A percentile compares a stretch with the other conserved stretches of the same genome.
These are phyloP conservation scores for Ogataea trehalophila DNA, from an alignment of 805 yeast genomes.

Conservation along the genomic window DNA sequence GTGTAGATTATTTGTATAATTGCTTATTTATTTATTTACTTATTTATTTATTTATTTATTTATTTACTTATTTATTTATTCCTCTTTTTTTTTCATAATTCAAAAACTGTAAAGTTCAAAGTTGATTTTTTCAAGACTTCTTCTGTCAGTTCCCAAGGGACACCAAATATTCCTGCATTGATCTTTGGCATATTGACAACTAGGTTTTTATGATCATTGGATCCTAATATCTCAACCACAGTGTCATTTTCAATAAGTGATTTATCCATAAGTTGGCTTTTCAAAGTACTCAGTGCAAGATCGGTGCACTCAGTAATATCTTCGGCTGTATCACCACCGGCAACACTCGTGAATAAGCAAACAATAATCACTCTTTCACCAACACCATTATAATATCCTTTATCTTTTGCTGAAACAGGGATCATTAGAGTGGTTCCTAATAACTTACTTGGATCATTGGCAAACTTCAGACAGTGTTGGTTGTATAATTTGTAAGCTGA, in stretches of 20 bases:
- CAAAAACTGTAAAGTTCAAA: constrained; percentile 43
- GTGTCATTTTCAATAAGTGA: constrained; percentile 3
- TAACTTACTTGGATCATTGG: constrained; percentile 26
- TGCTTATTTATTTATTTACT: background rate
- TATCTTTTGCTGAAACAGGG: constrained; percentile 29
- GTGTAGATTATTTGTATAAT: background rate
- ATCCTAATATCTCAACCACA: background rate
- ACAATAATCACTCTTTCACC: constrained; percentile 38
- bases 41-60: background rate
- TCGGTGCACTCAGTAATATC: constrained; percentile 50
- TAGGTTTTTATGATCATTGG: background rate
- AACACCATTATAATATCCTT: constrained; percentile 25
- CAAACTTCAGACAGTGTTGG: constrained; percentile 33
- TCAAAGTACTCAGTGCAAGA: constrained; percentile 44
- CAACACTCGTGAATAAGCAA: constrained; percentile 68
- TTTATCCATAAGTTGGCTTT: constrained; percentile 30
- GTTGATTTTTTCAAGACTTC: constrained; percentile 34
- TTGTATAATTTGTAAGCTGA: constrained; percentile 47
- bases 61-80: background rate
- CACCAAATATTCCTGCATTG: constrained; percentile 74
- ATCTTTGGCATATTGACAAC: constrained; percentile 65
- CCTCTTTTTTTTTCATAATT: constrained; percentile 23
- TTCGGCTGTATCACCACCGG: constrained; percentile 42
- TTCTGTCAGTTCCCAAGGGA: constrained; percentile 75
- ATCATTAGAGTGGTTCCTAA: constrained; percentile 54